phyloP scores from a whole-genome alignment of 495 filamentous ascomycete species.

The Neurospora sp. region DNA sequence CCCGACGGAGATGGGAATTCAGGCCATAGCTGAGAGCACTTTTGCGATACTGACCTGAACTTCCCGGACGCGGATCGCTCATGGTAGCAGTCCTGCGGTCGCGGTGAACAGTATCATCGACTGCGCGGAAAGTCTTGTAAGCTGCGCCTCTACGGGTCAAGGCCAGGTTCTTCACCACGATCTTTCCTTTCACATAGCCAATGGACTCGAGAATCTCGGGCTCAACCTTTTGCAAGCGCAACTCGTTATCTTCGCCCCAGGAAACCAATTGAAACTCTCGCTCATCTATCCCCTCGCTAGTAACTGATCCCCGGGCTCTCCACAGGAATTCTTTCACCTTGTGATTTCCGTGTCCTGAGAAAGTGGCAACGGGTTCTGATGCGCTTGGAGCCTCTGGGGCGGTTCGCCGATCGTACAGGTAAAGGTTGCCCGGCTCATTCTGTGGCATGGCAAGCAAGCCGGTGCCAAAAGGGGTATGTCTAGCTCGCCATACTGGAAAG shows the following conservation, averaged over 20 bases:
- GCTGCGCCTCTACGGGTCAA: conserved; percentile 70
- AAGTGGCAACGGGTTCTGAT: conserved; percentile 56
- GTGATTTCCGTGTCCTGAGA: conserved; percentile 67
- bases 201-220: conserved; percentile 53
- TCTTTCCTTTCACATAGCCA: conserved; percentile 64
- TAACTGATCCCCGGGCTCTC: conserved; percentile 66
- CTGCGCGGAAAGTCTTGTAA: conserved; percentile 73
- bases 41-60: conserved; percentile 25
- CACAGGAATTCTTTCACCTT: conserved; percentile 93
- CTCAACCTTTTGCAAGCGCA: conserved; percentile 69
- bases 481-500: conserved; percentile 84
- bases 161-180: conserved; percentile 53
- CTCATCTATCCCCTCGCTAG: conserved; percentile 61
- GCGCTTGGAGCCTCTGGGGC: conserved; percentile 26
- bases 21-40: conserved; percentile 37
- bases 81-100: conserved; percentile 38
- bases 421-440: conserved; percentile 70
- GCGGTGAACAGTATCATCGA: conserved; percentile 41
- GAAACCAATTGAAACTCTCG: conserved; percentile 90
- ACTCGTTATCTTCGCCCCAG: conserved; percentile 78
- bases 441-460: conserved; percentile 89
- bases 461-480: conserved; percentile 87
- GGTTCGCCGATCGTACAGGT: conserved; percentile 68
- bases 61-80: conserved; percentile 38
- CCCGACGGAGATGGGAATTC: conserved; percentile 29